A percentile compares a stretch with the other conserved stretches of the same genome.
Evolutionary conservation across 1,284 basidiomycete genomes (phyloP).

Genomic region (Coriolopsis trogii): DNA sequence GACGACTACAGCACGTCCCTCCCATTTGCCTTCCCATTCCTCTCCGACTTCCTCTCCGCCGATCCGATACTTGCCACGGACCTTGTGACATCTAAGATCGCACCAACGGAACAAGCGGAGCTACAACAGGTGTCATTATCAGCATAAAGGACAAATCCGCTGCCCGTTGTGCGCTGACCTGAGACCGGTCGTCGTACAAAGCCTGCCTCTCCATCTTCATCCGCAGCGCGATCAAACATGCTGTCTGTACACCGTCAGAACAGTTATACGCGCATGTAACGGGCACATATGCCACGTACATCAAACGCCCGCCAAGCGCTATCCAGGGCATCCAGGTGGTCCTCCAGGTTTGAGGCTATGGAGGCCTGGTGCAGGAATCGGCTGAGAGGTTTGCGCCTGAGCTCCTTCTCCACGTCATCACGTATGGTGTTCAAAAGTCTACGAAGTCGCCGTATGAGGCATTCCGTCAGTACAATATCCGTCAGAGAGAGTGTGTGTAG

Average conservation of each 20-base stretch:
- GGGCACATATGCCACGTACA: not conserved
- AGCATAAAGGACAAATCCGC: not conserved
- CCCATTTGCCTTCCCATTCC: constrained; percentile 17
- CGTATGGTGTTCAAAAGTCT: constrained; percentile 1
- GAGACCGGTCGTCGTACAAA: constrained; percentile 8
- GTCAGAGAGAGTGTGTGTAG: too few relatives aligned
- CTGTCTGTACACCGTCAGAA: constrained; percentile 5
- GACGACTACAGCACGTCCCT: constrained; percentile 12
- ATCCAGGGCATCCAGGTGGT: constrained; percentile 8
- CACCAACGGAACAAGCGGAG: constrained; percentile 13
- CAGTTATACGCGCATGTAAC: not conserved
- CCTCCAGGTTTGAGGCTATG: constrained; percentile 9
- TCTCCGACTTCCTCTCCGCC: constrained; percentile 1
- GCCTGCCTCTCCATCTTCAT: constrained; percentile 11
- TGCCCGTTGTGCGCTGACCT: not conserved
- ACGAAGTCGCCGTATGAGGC: not conserved
- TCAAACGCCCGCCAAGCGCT: constrained; percentile 11
- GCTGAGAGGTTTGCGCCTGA: not conserved
- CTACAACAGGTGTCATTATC: not conserved
- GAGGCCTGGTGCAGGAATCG: constrained; percentile 11
- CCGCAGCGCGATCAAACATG: constrained; percentile 11
- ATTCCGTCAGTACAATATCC: not conserved
- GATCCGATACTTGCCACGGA: constrained; percentile 1
- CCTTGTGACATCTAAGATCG: constrained; percentile 5
- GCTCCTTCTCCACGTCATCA: constrained; percentile 4